Evolutionary conservation across 202 grass and related monocot genomes (phyloP).

Genomic region (Schoenoplectus triqueter): DNA sequence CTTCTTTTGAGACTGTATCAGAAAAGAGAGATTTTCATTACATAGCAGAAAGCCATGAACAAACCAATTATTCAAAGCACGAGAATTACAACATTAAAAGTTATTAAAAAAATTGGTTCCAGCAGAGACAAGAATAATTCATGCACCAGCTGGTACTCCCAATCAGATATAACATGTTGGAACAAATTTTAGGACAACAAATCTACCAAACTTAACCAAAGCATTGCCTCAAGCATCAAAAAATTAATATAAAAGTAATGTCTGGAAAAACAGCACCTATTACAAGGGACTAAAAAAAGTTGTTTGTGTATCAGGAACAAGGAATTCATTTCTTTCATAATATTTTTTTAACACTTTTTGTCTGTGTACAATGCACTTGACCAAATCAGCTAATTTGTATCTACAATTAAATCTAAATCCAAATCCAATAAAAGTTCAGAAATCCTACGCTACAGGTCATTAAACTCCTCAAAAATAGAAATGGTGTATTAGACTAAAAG

Average conservation of each 20-base stretch:
- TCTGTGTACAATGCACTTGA: neutral
- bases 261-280: neutral
- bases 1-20: constrained; percentile 44
- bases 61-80: neutral
- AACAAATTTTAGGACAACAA: neutral
- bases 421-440: neutral
- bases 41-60: neutral
- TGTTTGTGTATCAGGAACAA: neutral
- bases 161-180: neutral
- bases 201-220: neutral
- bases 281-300: neutral
- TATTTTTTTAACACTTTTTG: neutral
- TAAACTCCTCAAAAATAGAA: neutral
- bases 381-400: neutral
- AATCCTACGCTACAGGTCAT: neutral
- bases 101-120: neutral
- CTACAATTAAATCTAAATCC: neutral
- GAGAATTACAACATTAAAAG: neutral
- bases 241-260: neutral
- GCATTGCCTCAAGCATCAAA: neutral
- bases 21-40: neutral
- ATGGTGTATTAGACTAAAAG: neutral
- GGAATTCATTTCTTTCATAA: neutral
- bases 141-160: neutral
- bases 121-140: neutral